phyloP scores from a whole-genome alignment of 768 basidiomycete genomes.

The Tulasnella sp. region DNA sequence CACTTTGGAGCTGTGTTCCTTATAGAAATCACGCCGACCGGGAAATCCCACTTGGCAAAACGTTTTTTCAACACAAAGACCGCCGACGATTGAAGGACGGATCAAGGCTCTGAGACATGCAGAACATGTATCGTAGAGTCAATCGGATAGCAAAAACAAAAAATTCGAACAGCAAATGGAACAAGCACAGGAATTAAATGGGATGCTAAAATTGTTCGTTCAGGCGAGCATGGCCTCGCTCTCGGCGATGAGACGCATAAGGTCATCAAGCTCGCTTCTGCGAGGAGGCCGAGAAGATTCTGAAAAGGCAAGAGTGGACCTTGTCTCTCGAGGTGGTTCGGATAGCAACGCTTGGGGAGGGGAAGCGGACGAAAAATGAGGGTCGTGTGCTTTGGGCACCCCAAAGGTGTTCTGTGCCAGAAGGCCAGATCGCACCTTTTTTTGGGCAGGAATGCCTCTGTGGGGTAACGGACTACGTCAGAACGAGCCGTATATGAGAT shows the following conservation, averaged over 20 bases:
- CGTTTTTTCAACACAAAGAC: not conserved
- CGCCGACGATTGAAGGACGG: not conserved
- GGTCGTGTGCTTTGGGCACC: not conserved
- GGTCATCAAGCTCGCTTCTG: not conserved
- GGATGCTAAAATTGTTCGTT: not conserved
- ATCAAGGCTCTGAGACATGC: not conserved
- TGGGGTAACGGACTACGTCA: not conserved
- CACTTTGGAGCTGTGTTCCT: not conserved
- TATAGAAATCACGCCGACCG: not conserved
- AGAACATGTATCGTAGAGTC: not conserved
- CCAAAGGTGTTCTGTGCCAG: not conserved
- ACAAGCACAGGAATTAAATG: not conserved
- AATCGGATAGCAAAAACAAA: not conserved
- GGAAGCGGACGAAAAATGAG: not conserved
- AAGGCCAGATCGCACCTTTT: not conserved
- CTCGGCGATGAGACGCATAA: constrained; percentile 1
- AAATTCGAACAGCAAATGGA: not conserved
- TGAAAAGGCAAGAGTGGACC: not conserved
- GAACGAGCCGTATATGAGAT: not conserved
- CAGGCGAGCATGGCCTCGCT: constrained; percentile 14
- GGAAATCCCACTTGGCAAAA: not conserved
- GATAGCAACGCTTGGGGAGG: not conserved
- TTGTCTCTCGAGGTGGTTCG: not conserved
- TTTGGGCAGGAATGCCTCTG: not conserved
- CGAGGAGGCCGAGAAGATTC: not conserved